Percentiles rank a stretch among this genome's conserved stretches.
Conservation (phyloP, 305 asterid species). For the Fraxinus sp. region DNA sequence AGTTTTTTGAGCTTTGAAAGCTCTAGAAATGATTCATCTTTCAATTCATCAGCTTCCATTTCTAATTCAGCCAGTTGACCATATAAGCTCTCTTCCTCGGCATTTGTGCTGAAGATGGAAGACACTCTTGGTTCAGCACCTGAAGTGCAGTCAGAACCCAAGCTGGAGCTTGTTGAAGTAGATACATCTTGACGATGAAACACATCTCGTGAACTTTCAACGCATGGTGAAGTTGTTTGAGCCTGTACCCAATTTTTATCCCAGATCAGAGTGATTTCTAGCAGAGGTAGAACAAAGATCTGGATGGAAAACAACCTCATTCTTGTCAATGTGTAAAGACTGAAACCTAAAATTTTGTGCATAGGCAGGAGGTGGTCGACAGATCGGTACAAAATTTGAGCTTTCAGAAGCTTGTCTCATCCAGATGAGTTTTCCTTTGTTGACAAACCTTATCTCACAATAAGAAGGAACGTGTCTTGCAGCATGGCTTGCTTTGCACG, state of each 20-base stretch:
- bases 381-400: constrained; percentile 29
- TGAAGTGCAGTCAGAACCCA: constrained; percentile 30
- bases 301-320: constrained; percentile 30
- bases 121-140: constrained; percentile 32
- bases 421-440: constrained; percentile 72
- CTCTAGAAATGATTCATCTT: constrained; percentile 41
- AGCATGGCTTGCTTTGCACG: constrained; percentile 60
- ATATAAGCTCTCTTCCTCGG: constrained; percentile 40
- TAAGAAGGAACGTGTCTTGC: constrained; percentile 60
- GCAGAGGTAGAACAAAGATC: constrained; percentile 29
- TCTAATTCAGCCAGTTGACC: constrained; percentile 39
- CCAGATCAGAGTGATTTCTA: constrained; percentile 28
- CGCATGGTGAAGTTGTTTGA: constrained; percentile 19
- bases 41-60: constrained; percentile 42
- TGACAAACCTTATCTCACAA: constrained; percentile 73
- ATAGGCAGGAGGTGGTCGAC: constrained; percentile 28
- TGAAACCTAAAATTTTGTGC: constrained; percentile 31
- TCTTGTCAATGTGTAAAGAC: constrained; percentile 31
- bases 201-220: constrained; percentile 23
- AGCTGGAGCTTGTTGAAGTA: constrained; percentile 30
- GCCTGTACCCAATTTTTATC: constrained; percentile 22
- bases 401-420: constrained; percentile 46
- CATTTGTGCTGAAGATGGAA: constrained; percentile 27
- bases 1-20: constrained; percentile 38
- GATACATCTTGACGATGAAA: constrained; percentile 23